phyloP scores from a whole-genome alignment of 495 filamentous ascomycete species.

The Trypethelium eluteriae region DNA sequence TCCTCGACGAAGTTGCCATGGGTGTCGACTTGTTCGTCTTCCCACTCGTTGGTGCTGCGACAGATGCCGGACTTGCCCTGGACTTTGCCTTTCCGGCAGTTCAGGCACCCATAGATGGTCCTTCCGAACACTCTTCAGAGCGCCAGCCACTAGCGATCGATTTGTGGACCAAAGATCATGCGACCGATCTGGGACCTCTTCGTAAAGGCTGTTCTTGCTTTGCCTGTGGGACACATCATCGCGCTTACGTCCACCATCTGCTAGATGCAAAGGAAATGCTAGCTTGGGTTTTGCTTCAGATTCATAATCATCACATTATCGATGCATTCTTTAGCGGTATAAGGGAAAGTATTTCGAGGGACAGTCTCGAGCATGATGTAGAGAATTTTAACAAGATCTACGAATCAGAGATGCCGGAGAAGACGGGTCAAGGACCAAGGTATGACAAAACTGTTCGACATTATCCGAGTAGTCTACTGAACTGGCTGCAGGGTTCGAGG shows the following conservation, averaged over 20 bases:
- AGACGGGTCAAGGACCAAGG: constrained; percentile 72
- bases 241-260: constrained; percentile 80
- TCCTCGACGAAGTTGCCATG: constrained; percentile 62
- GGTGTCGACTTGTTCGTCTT: constrained; percentile 76
- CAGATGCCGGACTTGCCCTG: constrained; percentile 81
- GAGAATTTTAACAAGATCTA: constrained; percentile 54
- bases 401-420: constrained; percentile 58
- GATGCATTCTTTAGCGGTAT: constrained; percentile 65
- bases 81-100: constrained; percentile 67
- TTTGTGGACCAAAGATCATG: constrained; percentile 57
- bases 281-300: constrained; percentile 82
- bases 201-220: constrained; percentile 64
- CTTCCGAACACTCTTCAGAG: background rate
- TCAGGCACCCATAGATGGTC: too few relatives aligned
- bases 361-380: constrained; percentile 55
- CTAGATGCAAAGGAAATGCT: constrained; percentile 89
- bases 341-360: constrained; percentile 50
- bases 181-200: constrained; percentile 53
- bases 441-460: constrained; percentile 22
- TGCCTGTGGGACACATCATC: constrained; percentile 73
- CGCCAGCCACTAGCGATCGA: constrained; percentile 57
- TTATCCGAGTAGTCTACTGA: background rate
- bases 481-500: constrained; percentile 54
- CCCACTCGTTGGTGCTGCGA: constrained; percentile 61
- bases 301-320: constrained; percentile 75